Evolutionary conservation across 1,284 basidiomycete species (phyloP).

Genomic region (Anthracocystis panici-leucophaei): DNA sequence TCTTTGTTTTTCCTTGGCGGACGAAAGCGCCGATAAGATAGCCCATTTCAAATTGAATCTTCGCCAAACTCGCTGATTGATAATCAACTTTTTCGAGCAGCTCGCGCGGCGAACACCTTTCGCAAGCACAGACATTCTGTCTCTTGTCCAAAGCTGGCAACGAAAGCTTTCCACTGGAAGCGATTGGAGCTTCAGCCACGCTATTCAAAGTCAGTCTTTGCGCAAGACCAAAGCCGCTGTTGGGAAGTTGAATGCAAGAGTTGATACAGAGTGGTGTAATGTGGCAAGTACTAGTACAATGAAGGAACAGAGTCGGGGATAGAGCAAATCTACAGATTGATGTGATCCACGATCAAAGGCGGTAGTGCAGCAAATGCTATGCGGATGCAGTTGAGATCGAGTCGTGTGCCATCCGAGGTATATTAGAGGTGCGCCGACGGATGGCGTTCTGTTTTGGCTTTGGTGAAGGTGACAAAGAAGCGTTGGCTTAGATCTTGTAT

Average conservation of each 20-base stretch:
- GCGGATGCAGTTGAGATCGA: background rate
- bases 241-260: slow-evolving; percentile 4
- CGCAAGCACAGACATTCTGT: too few relatives aligned
- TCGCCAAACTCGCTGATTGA: slow-evolving; percentile 23
- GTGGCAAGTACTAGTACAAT: slow-evolving; percentile 28
- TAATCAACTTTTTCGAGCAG: slow-evolving; percentile 17
- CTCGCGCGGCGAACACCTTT: slow-evolving; percentile 3
- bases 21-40: slow-evolving; percentile 34
- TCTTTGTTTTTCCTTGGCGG: slow-evolving; percentile 10
- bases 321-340: background rate
- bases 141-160: too few relatives aligned
- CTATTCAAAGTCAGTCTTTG: background rate
- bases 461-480: background rate
- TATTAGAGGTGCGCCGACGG: background rate
- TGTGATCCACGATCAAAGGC: background rate
- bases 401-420: slow-evolving; percentile 2
- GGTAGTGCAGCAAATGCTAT: background rate
- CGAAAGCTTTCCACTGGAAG: too few relatives aligned
- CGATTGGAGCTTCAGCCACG: background rate
- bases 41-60: slow-evolving; percentile 10
- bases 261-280: slow-evolving; percentile 36
- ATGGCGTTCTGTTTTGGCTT: background rate
- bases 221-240: background rate
- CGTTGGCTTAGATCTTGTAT: slow-evolving; percentile 60
- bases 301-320: background rate